phyloP scores from a whole-genome alignment of 345 rosid species.

The Hevea brasiliensis region DNA sequence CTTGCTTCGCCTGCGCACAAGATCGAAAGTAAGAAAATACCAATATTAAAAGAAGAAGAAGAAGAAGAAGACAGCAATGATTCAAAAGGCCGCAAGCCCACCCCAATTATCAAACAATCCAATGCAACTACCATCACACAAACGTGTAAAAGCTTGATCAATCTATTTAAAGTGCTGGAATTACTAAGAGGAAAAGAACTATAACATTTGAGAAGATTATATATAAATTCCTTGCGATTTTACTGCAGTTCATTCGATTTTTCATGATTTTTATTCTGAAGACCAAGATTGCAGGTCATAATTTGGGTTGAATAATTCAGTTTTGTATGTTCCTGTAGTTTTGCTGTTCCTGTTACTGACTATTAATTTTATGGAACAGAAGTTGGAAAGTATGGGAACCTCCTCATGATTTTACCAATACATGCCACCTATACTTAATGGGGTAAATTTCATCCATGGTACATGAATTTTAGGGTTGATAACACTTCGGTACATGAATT shows the following conservation, averaged over 20 bases:
- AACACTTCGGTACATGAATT: too few species aligned
- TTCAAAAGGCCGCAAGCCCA: background rate
- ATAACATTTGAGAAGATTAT: background rate
- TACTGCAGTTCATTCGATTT: background rate
- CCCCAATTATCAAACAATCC: background rate
- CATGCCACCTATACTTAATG: too few species aligned
- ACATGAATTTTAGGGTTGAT: too few species aligned
- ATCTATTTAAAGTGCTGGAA: background rate
- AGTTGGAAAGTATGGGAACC: background rate
- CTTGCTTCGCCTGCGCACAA: slow-evolving; percentile 45
- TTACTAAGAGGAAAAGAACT: background rate
- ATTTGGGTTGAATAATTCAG: background rate
- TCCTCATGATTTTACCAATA: background rate
- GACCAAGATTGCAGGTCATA: background rate
- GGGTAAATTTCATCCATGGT: too few species aligned
- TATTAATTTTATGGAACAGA: background rate
- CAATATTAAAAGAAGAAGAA: slow-evolving; percentile 7
- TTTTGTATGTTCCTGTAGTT: background rate
- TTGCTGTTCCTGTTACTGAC: background rate
- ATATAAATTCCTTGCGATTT: background rate
- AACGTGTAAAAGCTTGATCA: background rate
- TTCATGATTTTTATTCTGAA: slow-evolving; percentile 4
- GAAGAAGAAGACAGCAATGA: background rate
- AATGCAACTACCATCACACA: background rate
- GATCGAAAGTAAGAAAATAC: background rate